Base-by-base conservation (phyloP, 768 basidiomycete species). In the Galerina sulciceps region DNA sequence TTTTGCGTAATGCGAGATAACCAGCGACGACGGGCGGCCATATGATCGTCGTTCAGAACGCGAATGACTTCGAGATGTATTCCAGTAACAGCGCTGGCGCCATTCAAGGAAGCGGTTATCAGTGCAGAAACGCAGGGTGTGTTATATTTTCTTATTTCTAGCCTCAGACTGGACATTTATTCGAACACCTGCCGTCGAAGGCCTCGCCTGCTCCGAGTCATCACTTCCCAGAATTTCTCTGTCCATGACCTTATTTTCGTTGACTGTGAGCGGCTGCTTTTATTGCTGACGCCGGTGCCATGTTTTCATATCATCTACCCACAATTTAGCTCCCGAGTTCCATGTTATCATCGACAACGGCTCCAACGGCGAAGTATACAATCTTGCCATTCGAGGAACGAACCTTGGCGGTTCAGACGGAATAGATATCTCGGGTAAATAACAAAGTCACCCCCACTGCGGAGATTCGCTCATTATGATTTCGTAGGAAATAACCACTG, bases 1-100 rank as follows among this genome's bases (percentile, higher is more conserved):
- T 22, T 22, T 9, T 15, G 47, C 9, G 26, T n/a, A 31, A 34
- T 31, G 13, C 11, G 13, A 15, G 4, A 5, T 20, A 6, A 20
- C n/a, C 26, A 50, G 49, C 49, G 10, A 51, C 49, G 11, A 51
- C 49, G 6, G 34, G 49, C 18, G 49, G 49, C 20, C 49, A 51
- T 51, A 51, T 51, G 49, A 51, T 51, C 6, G 49, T 51, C 37
- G n/a, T 51, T 20, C 36, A 51, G 38, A 51, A 51, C n/a, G 49
- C 49, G 1, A 51, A 35, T 38, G 49, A 51, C 31, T 51, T 51
- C 10, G 49, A 51, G 10, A 51, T 51, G 49, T 51, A 51, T 13
- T 51, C 49, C 13, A 51, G 49, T 36, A 51, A 22, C 23, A 51
- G 49, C 15, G 49, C 37, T 22, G 49, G 49, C 18, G 49, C 49